phyloP scores from a whole-genome alignment of 805 yeast genomes.

The Candida adriatica region DNA sequence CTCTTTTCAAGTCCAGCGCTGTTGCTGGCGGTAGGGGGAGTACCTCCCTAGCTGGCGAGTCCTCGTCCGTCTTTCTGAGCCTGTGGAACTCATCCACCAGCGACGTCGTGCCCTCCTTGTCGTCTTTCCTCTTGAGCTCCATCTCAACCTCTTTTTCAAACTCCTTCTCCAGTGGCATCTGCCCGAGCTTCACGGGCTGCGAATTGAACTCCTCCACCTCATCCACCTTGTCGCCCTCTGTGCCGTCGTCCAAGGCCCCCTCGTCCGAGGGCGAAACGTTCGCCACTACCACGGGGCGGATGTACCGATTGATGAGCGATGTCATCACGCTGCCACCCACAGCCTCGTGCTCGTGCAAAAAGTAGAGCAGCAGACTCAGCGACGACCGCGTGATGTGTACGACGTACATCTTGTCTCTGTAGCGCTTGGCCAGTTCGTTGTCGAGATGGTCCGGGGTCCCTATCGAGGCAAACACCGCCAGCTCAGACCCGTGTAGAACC shows the following conservation, averaged over 20 bases:
- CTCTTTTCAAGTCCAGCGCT: constrained; percentile 70
- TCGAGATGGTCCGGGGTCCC: constrained; percentile 79
- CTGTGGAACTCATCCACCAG: constrained; percentile 63
- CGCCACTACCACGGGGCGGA: constrained; percentile 44
- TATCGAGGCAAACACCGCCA: constrained; percentile 64
- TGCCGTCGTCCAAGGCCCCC: constrained; percentile 34
- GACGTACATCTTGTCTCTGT: constrained; percentile 64
- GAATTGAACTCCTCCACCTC: constrained; percentile 59
- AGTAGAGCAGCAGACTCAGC: constrained; percentile 74
- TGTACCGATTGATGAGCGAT: constrained; percentile 77
- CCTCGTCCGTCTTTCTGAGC: constrained; percentile 32
- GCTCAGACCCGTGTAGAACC: constrained; percentile 71
- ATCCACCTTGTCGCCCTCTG: constrained; percentile 25
- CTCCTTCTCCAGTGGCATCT: constrained; percentile 80
- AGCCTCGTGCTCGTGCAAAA: constrained; percentile 85
- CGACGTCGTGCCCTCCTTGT: constrained; percentile 39
- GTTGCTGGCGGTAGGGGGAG: constrained; percentile 85
- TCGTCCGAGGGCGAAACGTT: constrained; percentile 28
- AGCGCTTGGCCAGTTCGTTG: constrained; percentile 73
- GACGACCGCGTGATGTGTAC: constrained; percentile 77
- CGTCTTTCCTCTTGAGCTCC: constrained; percentile 76
- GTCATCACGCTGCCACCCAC: constrained; percentile 87
- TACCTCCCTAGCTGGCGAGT: constrained; percentile 66
- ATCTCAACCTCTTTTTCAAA: constrained; percentile 78
- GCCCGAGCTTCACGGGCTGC: constrained; percentile 74